These are phyloP conservation scores for Bryum argenteum DNA, from an alignment of 225 moss, liverwort and hornwort species.

Conservation along the genomic window DNA sequence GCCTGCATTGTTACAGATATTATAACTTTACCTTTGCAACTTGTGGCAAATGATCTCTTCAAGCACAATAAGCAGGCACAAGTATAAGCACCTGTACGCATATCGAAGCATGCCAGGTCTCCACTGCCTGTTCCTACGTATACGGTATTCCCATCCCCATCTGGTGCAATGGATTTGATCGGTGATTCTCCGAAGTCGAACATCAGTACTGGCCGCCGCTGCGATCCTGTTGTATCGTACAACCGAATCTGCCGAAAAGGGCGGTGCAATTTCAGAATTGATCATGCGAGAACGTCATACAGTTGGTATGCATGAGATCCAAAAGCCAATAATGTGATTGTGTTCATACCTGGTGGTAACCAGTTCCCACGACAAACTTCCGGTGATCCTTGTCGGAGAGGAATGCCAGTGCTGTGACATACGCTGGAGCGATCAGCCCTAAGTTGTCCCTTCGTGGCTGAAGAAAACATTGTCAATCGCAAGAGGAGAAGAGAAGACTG, in stretches of 20 bases:
- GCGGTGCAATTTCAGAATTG: neutral
- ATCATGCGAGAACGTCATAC: neutral
- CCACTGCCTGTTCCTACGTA: conserved; percentile 89
- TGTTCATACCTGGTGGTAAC: conserved; percentile 82
- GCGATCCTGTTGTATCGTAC: conserved; percentile 69
- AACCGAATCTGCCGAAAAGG: conserved; percentile 66
- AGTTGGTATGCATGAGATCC: neutral
- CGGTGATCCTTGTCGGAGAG: conserved; percentile 66
- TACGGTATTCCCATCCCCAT: conserved; percentile 70
- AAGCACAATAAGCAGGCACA: neutral
- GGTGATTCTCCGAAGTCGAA: conserved; percentile 92
- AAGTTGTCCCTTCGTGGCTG: conserved; percentile 86
- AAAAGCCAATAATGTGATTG: neutral
- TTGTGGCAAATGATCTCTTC: neutral
- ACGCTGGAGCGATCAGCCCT: conserved; percentile 81
- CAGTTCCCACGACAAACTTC: conserved; percentile 88
- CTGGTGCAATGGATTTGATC: conserved; percentile 71
- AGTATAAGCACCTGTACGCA: conserved; percentile 68
- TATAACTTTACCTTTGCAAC: conserved; percentile 2
- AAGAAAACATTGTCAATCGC: conserved; percentile 9
- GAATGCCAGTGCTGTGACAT: conserved; percentile 80
- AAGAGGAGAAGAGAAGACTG: neutral
- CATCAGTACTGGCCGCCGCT: conserved; percentile 74
- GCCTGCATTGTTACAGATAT: conserved; percentile 53
- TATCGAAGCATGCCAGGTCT: conserved; percentile 84